These are phyloP conservation scores for Paramecium octaurelia DNA, from an alignment of 73 alveolate genomes.

Conservation along the genomic window DNA sequence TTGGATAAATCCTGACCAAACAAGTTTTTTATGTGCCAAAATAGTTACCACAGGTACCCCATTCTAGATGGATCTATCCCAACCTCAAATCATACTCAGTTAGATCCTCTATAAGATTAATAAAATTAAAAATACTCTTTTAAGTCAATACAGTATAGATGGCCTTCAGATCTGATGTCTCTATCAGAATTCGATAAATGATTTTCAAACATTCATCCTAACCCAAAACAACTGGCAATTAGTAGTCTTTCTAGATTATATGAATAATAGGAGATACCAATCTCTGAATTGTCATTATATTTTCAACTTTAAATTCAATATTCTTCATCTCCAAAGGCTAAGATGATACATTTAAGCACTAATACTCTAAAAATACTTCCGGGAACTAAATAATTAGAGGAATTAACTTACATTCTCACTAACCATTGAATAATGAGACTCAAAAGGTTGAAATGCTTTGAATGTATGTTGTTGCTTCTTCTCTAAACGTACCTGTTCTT, in stretches of 20 bases:
- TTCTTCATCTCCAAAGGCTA: background rate
- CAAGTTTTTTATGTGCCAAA: constrained; percentile 27
- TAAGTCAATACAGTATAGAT: background rate
- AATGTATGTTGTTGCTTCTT: background rate
- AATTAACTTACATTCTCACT: background rate
- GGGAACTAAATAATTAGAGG: background rate
- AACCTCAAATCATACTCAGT: constrained; percentile 30
- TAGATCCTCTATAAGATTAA: background rate
- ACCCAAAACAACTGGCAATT: background rate
- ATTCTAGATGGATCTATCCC: constrained; percentile 16
- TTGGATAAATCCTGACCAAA: constrained; percentile 1
- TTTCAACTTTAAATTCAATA: constrained; percentile 43
- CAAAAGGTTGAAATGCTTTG: constrained; percentile 45
- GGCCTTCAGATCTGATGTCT: background rate
- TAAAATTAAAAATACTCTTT: background rate
- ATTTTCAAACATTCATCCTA: constrained; percentile 28
- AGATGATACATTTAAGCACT: background rate
- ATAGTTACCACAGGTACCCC: constrained; percentile 36
- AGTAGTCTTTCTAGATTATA: background rate
- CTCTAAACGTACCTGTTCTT: background rate
- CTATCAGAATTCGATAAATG: background rate
- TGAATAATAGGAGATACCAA: background rate
- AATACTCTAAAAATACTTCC: background rate
- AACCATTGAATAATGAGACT: constrained; percentile 46
- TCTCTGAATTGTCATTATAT: background rate